Conservation (phyloP, 768 basidiomycete species). For the Mycena latifolia region DNA sequence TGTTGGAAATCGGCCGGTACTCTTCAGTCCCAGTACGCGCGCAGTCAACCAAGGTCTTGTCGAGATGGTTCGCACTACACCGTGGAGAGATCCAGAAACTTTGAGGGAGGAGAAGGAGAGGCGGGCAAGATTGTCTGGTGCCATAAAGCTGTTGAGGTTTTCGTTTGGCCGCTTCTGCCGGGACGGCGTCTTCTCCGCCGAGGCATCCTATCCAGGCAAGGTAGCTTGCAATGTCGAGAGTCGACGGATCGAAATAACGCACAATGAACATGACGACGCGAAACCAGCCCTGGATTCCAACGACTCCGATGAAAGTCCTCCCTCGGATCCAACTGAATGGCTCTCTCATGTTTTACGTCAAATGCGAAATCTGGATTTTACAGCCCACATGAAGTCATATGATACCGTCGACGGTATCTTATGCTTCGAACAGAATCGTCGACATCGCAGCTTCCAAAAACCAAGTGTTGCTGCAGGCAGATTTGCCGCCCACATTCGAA, state of each 20-base stretch:
- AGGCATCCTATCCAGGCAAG: constrained; percentile 42
- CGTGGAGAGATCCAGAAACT: constrained; percentile 47
- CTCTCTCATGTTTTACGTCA: too few species aligned
- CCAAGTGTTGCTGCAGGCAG: constrained; percentile 47
- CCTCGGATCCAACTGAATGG: not conserved
- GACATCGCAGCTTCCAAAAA: constrained; percentile 36
- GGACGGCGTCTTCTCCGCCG: constrained; percentile 50
- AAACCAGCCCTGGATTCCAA: too few species aligned
- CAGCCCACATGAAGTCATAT: too few species aligned
- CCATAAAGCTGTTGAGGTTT: constrained; percentile 41
- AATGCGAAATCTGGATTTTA: too few species aligned
- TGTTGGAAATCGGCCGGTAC: constrained; percentile 40
- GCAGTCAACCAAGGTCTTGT: constrained; percentile 41
- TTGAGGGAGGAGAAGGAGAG: constrained; percentile 41
- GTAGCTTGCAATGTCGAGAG: constrained; percentile 53
- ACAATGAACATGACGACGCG: not conserved
- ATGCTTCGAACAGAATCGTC: constrained; percentile 37
- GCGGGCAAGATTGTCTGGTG: constrained; percentile 38
- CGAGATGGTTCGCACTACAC: constrained; percentile 36
- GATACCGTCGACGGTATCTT: constrained; percentile 33
- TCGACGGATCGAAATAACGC: constrained; percentile 43
- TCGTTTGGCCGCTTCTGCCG: constrained; percentile 51
- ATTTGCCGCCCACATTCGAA: constrained; percentile 44
- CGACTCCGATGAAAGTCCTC: not conserved
- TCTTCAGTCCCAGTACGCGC: constrained; percentile 39